phyloP scores from a whole-genome alignment of 1,139 yeast genomes.

The Saccharomyces hybrid region DNA sequence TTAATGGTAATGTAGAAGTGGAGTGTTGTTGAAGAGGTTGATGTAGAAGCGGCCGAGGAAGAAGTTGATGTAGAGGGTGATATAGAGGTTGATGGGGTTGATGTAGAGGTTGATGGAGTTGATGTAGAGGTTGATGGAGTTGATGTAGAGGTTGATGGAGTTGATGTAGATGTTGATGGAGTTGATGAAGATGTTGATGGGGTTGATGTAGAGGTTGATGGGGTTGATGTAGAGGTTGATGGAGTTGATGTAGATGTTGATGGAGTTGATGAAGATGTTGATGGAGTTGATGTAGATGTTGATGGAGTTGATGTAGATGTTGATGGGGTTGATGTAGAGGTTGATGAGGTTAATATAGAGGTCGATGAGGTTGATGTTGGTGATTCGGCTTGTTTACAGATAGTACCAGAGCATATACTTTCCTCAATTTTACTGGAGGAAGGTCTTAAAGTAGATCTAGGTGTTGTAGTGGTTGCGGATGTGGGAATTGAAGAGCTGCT shows the following conservation, averaged over 20 bases:
- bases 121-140: not conserved
- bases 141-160: not conserved
- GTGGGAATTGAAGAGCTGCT: not conserved
- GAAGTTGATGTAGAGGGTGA: constrained; percentile 3
- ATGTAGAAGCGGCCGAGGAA: constrained; percentile 1
- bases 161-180: not conserved
- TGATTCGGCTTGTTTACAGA: not conserved
- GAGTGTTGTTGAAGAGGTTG: constrained; percentile 3
- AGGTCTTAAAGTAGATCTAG: not conserved
- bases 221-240: not conserved
- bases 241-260: constrained; percentile 1
- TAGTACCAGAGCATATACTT: not conserved
- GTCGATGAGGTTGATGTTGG: not conserved
- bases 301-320: not conserved
- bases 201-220: not conserved
- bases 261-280: constrained; percentile 2
- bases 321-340: not conserved
- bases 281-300: constrained; percentile 1
- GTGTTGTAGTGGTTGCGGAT: not conserved
- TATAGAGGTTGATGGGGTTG: not conserved
- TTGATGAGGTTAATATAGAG: not conserved
- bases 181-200: not conserved
- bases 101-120: not conserved
- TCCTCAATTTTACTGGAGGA: not conserved
- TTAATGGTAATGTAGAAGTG: not conserved